phyloP scores from a whole-genome alignment of 106 monocot species.

The Dendrobium chrysotoxum region DNA sequence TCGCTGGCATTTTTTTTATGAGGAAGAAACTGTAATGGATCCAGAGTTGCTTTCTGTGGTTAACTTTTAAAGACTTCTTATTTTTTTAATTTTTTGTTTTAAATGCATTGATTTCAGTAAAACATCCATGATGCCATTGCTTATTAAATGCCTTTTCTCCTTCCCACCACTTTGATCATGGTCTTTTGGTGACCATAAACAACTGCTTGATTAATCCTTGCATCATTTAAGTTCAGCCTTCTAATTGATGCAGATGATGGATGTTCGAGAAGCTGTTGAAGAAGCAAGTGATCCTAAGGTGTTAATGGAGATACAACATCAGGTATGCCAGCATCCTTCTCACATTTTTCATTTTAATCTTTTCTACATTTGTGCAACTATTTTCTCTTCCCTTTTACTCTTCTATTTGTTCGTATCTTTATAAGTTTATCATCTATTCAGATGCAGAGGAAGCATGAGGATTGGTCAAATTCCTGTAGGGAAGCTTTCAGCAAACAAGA shows the following conservation, averaged over 20 bases:
- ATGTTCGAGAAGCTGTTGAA: constrained; percentile 65
- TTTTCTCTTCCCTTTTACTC: neutral
- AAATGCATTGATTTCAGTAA: too few relatives aligned
- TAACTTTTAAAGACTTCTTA: neutral
- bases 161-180: neutral
- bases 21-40: constrained; percentile 70
- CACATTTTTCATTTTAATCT: neutral
- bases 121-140: too few relatives aligned
- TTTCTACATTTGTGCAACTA: neutral
- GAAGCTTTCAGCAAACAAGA: constrained; percentile 44
- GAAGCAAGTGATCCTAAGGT: constrained; percentile 39
- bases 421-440: constrained; percentile 10
- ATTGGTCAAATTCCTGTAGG: constrained; percentile 43
- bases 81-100: neutral
- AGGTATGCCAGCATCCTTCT: constrained; percentile 22
- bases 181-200: neutral
- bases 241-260: constrained; percentile 56
- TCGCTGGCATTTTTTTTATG: constrained; percentile 76
- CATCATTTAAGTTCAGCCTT: neutral
- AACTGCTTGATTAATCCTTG: neutral
- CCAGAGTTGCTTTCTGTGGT: constrained; percentile 82
- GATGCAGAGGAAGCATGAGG: constrained; percentile 52
- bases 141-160: neutral
- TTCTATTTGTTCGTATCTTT: neutral
- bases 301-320: constrained; percentile 40